Percentiles rank a stretch among this genome's conserved stretches.
Conservation (phyloP, 768 basidiomycete species). For the Austroboletus eburneus region DNA sequence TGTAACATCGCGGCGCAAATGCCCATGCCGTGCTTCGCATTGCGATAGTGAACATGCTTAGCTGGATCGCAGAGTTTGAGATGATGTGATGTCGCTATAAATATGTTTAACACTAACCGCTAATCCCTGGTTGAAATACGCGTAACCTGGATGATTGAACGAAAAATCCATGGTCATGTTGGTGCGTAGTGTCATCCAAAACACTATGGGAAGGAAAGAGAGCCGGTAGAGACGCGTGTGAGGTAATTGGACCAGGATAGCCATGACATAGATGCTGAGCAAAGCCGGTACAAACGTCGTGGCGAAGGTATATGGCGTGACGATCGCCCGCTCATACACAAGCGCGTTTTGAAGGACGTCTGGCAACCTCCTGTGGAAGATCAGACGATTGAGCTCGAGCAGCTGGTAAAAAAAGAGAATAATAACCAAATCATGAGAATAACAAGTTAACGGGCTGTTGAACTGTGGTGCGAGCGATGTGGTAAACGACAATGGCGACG, state of each 20-base stretch:
- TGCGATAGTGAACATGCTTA: conserved; percentile 21
- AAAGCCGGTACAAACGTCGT: conserved; percentile 40
- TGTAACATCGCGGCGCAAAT: conserved; percentile 10
- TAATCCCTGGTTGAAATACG: conserved; percentile 20
- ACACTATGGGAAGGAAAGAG: conserved; percentile 46
- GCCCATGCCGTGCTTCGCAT: conserved; percentile 25
- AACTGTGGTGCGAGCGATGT: no score
- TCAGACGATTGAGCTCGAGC: not conserved
- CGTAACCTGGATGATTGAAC: conserved; percentile 6
- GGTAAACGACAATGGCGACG: no score
- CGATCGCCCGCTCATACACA: conserved; percentile 11
- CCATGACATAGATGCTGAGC: conserved; percentile 46
- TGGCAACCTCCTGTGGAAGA: conserved; percentile 4
- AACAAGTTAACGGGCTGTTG: no score
- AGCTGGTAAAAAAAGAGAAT: not conserved
- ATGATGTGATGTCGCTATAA: no score
- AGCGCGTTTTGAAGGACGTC: conserved; percentile 11
- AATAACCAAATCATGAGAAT: conserved; percentile 15
- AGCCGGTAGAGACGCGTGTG: conserved; percentile 40
- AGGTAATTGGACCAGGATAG: conserved; percentile 48
- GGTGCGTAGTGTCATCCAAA: conserved; percentile 42
- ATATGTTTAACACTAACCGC: conserved; percentile 10
- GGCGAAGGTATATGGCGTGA: conserved; percentile 28
- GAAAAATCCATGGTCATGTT: conserved; percentile 27
- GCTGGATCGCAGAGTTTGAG: conserved; percentile 11